These are phyloP conservation scores for Irpex sp. DNA, from an alignment of 1,284 basidiomycete species.

Conservation along the genomic window DNA sequence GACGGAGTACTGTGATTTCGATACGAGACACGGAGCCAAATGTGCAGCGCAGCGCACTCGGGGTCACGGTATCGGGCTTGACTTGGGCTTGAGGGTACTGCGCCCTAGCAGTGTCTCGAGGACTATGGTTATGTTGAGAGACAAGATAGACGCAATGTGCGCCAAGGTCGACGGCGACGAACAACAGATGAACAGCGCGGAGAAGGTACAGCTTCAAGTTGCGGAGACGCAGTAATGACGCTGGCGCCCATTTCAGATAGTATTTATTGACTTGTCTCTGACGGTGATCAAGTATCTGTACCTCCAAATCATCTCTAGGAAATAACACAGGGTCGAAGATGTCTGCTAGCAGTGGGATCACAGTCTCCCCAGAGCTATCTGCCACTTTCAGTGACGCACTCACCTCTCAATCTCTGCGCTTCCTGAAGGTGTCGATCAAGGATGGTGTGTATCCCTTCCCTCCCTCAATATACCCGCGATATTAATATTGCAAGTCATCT, in stretches of 20 bases:
- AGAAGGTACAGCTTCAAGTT: neutral
- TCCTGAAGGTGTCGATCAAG: conserved; percentile 70
- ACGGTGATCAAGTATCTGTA: too few species aligned
- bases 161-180: neutral
- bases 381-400: conserved; percentile 55
- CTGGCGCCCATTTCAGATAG: too few species aligned
- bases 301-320: too few species aligned
- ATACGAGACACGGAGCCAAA: neutral
- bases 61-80: neutral
- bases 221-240: too few species aligned
- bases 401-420: conserved; percentile 48
- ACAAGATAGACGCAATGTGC: neutral
- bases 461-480: conserved; percentile 8
- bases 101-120: neutral
- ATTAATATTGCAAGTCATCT: conserved; percentile 12
- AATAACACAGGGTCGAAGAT: conserved; percentile 31
- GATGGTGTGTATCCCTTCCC: conserved; percentile 49
- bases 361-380: conserved; percentile 48
- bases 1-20: neutral
- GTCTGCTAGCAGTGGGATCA: conserved; percentile 70
- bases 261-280: too few species aligned
- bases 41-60: neutral
- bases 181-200: neutral
- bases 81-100: neutral
- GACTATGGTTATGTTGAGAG: neutral